Percentiles rank a stretch among this genome's conserved stretches.
Evolutionary conservation across 768 basidiomycete genomes (phyloP).

Genomic region (Kondoa malvinella): DNA sequence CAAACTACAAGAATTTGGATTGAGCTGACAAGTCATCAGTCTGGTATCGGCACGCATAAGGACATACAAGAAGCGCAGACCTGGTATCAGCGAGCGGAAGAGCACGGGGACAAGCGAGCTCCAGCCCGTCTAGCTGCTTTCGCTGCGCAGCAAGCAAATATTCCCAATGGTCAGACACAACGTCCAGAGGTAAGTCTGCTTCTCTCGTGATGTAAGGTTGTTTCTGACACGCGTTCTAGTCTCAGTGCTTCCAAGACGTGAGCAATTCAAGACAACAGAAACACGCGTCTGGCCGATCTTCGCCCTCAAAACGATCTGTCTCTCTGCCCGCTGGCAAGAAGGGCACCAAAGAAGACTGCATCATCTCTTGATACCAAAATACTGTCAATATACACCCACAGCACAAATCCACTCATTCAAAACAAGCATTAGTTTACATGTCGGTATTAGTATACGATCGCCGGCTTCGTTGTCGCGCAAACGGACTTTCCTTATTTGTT

Average conservation of each 20-base stretch:
- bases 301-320: background rate
- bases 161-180: background rate
- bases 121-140: conserved; percentile 56
- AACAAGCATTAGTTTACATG: too few species aligned
- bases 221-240: background rate
- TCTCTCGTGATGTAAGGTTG: too few species aligned
- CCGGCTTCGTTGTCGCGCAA: too few species aligned
- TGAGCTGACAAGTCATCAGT: background rate
- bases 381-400: too few species aligned
- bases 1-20: background rate
- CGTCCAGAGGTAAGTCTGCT: too few species aligned
- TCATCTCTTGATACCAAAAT: background rate
- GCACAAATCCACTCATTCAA: too few species aligned
- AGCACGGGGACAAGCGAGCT: conserved; percentile 85
- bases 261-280: background rate
- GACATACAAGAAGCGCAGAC: conserved; percentile 51
- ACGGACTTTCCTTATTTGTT: too few species aligned
- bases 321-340: background rate
- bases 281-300: background rate
- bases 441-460: too few species aligned
- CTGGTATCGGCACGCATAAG: conserved; percentile 65
- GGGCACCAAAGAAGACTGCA: background rate
- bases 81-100: conserved; percentile 81
- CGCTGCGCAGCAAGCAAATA: background rate
- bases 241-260: background rate